Percentiles rank a stretch among this genome's conserved stretches.
Evolutionary conservation across 73 alveolate species (phyloP).

Genomic region (Blepharisma stoltei): DNA sequence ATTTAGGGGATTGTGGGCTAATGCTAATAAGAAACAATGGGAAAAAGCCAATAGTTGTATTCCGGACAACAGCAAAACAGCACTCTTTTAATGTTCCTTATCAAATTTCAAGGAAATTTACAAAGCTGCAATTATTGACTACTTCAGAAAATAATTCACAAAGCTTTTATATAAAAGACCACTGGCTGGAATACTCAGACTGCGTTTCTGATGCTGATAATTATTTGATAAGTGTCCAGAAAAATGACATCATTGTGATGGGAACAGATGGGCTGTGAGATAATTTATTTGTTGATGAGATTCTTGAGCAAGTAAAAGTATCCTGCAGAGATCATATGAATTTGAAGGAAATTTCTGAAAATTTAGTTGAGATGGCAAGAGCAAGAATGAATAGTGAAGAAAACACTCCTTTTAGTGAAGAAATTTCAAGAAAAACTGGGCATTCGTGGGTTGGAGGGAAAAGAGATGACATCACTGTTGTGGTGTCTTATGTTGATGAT

Average conservation of each 20-base stretch:
- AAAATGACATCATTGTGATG: not conserved
- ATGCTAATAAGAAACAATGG: not conserved
- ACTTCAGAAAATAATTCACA: too few species aligned
- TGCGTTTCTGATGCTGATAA: slow-evolving; percentile 18
- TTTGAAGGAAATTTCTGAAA: too few species aligned
- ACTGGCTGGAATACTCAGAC: not conserved
- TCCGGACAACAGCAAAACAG: slow-evolving; percentile 14
- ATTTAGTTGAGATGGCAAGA: too few species aligned
- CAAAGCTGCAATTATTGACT: not conserved
- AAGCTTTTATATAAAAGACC: too few species aligned
- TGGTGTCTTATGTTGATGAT: not conserved
- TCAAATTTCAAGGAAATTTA: slow-evolving; percentile 4
- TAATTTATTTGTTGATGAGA: not conserved
- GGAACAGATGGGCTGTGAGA: slow-evolving; percentile 30
- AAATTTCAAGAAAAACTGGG: not conserved
- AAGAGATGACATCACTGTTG: not conserved
- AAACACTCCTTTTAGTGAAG: too few species aligned
- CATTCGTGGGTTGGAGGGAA: slow-evolving; percentile 1
- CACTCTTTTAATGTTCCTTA: slow-evolving; percentile 18
- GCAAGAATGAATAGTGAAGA: too few species aligned
- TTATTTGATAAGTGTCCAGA: not conserved
- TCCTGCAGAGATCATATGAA: too few species aligned
- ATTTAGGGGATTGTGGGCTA: slow-evolving; percentile 22
- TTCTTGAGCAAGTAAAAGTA: not conserved
- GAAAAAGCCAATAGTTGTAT: not conserved